These are phyloP conservation scores for Hyaloscypha finlandica DNA, from an alignment of 495 filamentous ascomycete species.

Conservation along the genomic window DNA sequence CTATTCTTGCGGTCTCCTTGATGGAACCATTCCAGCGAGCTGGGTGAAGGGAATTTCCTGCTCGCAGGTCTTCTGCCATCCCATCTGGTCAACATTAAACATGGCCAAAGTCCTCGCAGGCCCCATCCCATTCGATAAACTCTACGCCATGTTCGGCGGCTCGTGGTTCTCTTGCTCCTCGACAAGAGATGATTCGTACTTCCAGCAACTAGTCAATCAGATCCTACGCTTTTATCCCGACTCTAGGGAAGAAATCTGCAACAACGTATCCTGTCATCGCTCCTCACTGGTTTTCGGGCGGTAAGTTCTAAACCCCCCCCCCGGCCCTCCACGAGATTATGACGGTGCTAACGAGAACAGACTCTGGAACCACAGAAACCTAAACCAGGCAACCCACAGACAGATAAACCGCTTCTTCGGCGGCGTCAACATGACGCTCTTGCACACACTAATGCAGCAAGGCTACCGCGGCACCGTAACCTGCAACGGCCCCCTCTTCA, in stretches of 20 bases:
- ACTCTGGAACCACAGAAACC: slow-evolving; percentile 62
- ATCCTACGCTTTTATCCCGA: slow-evolving; percentile 62
- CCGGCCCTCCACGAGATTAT: too few species aligned
- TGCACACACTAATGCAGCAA: slow-evolving; percentile 59
- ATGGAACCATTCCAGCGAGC: slow-evolving; percentile 58
- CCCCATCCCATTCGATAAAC: slow-evolving; percentile 47
- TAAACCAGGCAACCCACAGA: slow-evolving; percentile 64
- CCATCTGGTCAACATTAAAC: slow-evolving; percentile 59
- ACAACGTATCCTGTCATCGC: slow-evolving; percentile 62
- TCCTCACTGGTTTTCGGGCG: slow-evolving; percentile 62
- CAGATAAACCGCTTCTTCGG: slow-evolving; percentile 63
- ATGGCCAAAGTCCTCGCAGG: slow-evolving; percentile 53
- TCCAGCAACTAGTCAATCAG: slow-evolving; percentile 58
- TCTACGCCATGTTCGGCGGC: slow-evolving; percentile 49
- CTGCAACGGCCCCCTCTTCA: slow-evolving; percentile 48
- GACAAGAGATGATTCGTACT: slow-evolving; percentile 44
- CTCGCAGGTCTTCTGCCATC: slow-evolving; percentile 67
- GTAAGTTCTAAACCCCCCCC: slow-evolving; percentile 28
- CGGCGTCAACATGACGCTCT: slow-evolving; percentile 60
- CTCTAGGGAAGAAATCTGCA: slow-evolving; percentile 57
- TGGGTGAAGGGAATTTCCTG: slow-evolving; percentile 65
- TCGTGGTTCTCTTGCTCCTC: slow-evolving; percentile 57
- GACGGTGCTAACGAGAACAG: slow-evolving; percentile 2
- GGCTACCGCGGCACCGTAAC: slow-evolving; percentile 54
- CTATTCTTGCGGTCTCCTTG: slow-evolving; percentile 59